Evolutionary conservation across 805 yeast genomes (phyloP).

Genomic region (Cyberlindnera mrakii): DNA sequence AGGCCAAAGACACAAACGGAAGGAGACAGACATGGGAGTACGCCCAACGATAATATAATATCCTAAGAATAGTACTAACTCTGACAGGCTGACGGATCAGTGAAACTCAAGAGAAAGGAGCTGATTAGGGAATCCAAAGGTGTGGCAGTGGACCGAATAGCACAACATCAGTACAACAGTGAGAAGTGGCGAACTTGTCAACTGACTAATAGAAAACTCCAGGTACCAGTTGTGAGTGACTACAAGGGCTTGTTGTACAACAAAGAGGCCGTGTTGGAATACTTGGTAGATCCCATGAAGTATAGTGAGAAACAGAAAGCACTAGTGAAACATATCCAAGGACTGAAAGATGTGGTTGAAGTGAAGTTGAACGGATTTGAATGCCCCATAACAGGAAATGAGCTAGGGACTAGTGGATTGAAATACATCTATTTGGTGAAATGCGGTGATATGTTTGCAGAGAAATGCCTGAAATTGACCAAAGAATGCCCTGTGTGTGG

Average conservation of each 20-base stretch:
- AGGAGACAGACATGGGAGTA: slow-evolving; percentile 9
- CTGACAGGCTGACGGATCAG: slow-evolving; percentile 62
- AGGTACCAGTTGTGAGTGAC: slow-evolving; percentile 60
- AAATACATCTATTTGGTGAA: slow-evolving; percentile 39
- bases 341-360: slow-evolving; percentile 40
- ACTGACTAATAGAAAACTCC: slow-evolving; percentile 36
- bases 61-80: too few species aligned
- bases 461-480: slow-evolving; percentile 23
- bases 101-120: slow-evolving; percentile 55
- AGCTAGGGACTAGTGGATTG: slow-evolving; percentile 30
- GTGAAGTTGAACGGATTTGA: slow-evolving; percentile 29
- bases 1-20: neutral
- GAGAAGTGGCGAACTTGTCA: slow-evolving; percentile 43
- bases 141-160: slow-evolving; percentile 11
- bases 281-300: slow-evolving; percentile 36
- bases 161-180: slow-evolving; percentile 20
- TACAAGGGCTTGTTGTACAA: slow-evolving; percentile 59
- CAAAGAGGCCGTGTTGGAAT: slow-evolving; percentile 56
- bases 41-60: neutral
- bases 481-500: slow-evolving; percentile 38
- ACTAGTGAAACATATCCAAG: slow-evolving; percentile 29
- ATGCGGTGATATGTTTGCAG: slow-evolving; percentile 39
- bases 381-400: slow-evolving; percentile 34
- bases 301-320: slow-evolving; percentile 21
- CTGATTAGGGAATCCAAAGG: slow-evolving; percentile 24